phyloP scores from a whole-genome alignment of 805 yeast genomes.

The Kodamaea restingae region DNA sequence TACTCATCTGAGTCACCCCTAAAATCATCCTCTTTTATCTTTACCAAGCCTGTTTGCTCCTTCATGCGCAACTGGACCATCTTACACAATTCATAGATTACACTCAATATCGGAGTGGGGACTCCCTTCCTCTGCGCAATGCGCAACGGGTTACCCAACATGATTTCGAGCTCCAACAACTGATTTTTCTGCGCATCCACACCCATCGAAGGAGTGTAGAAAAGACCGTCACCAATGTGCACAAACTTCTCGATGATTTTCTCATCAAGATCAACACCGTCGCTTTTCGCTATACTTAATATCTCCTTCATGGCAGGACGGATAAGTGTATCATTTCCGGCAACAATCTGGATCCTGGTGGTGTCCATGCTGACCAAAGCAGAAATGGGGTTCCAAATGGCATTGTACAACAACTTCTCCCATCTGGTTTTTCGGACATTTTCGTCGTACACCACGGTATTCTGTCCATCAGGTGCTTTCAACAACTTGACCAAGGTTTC shows the following conservation, averaged over 20 bases:
- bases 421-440: constrained; percentile 33
- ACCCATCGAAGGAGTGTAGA: constrained; percentile 41
- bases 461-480: constrained; percentile 22
- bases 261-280: constrained; percentile 53
- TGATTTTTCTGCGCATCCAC: constrained; percentile 36
- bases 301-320: constrained; percentile 68
- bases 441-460: constrained; percentile 24
- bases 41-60: constrained; percentile 48
- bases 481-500: constrained; percentile 25
- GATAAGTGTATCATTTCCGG: constrained; percentile 28
- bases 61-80: constrained; percentile 59
- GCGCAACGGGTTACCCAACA: constrained; percentile 37
- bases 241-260: constrained; percentile 47
- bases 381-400: constrained; percentile 33
- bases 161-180: constrained; percentile 37
- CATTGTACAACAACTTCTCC: constrained; percentile 37
- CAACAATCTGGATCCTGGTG: constrained; percentile 32
- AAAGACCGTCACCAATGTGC: constrained; percentile 45
- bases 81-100: constrained; percentile 56
- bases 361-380: constrained; percentile 33
- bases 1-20: constrained; percentile 18
- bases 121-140: constrained; percentile 38
- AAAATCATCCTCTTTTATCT: constrained; percentile 22
- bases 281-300: constrained; percentile 61
- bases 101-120: constrained; percentile 53